These are phyloP conservation scores for Xylaria sp. DNA, from an alignment of 2,329 filamentous ascomycete species.

Conservation along the genomic window DNA sequence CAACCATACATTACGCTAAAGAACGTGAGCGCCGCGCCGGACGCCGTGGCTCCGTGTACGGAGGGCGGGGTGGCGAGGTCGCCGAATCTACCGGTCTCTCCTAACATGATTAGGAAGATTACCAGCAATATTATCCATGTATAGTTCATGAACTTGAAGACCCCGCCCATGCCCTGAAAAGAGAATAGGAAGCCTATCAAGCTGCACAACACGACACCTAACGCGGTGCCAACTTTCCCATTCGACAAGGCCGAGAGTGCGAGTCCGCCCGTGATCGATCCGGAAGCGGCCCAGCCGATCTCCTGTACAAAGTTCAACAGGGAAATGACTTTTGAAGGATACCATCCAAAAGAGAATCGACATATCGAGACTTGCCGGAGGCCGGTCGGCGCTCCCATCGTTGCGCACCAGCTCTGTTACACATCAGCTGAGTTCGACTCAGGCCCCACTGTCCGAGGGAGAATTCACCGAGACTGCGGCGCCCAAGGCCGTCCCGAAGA, in stretches of 20 bases:
- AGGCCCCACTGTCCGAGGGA: neutral
- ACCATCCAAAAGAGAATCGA: conserved; percentile 55
- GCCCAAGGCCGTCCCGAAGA: conserved; percentile 49
- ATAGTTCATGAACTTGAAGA: conserved; percentile 53
- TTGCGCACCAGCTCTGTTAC: conserved; percentile 49
- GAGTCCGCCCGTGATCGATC: conserved; percentile 55
- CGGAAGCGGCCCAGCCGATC: conserved; percentile 54
- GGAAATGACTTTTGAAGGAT: conserved; percentile 51
- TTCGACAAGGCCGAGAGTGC: conserved; percentile 49
- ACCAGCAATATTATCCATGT: conserved; percentile 50
- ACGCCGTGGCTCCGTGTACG: conserved; percentile 40
- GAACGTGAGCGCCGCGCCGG: conserved; percentile 45
- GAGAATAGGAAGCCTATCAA: conserved; percentile 54
- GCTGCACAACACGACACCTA: conserved; percentile 55
- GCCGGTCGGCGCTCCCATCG: conserved; percentile 52
- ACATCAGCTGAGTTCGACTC: neutral
- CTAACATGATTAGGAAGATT: conserved; percentile 53
- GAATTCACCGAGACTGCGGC: conserved; percentile 40
- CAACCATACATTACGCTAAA: conserved; percentile 51
- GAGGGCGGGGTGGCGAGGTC: conserved; percentile 41
- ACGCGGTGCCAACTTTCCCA: conserved; percentile 46
- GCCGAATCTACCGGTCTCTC: conserved; percentile 45
- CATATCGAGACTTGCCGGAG: conserved; percentile 54
- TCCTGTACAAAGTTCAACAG: conserved; percentile 53
- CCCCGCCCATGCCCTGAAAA: conserved; percentile 52